Base-by-base conservation (phyloP, 1,284 basidiomycete species). In the Pisolithus thermaeus region DNA sequence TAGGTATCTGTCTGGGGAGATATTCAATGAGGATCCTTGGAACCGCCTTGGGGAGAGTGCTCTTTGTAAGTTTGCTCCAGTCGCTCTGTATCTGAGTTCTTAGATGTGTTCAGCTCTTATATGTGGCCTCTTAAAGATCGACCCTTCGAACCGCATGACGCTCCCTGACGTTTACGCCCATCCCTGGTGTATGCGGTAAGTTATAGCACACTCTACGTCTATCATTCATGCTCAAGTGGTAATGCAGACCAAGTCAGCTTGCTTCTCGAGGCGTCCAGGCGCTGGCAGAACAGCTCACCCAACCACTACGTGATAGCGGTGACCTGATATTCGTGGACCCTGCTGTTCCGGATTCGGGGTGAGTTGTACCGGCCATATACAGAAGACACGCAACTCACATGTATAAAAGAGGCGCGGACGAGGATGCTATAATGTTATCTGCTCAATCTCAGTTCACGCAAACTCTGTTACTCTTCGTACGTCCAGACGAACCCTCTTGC, bases 1-100 rank as follows among this genome's bases (percentile, higher is more conserved):
- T 25, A 80, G 83, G 7, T 99, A 90, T 67, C 63, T 88, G 2
- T 77, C 77, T 0, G 93, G 93, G 2, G 74, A 87, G 49, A 81
- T 96, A 49, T 84, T 92, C 58, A 66, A 79, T 7, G 83, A 91
- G 59, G 75, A 77, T 3, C 96, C 96, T 0, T 99, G 96, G 96
- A 81, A 76, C 53, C 74, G 83, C 16, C 80, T 98, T 47, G 71
- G 75, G 16, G 64, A 70, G 1, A 75, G 80, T 47, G 79, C 81
- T 0, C 72, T 86, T 23, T 81, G 85, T 93, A 61, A 54, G 81
- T 70, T 7, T 16, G 27, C 18, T 36, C 36, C 49, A 32, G 4
- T 12, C 50, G 18, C 8, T 14, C 37, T 44, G 6, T 37, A 18
- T 4, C 18, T 36, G 35, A 46, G 12, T 1, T 16, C 32, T 42